These are phyloP conservation scores for Rhododendron ovatum DNA, from an alignment of 148 eudicot genomes.

Conservation along the genomic window DNA sequence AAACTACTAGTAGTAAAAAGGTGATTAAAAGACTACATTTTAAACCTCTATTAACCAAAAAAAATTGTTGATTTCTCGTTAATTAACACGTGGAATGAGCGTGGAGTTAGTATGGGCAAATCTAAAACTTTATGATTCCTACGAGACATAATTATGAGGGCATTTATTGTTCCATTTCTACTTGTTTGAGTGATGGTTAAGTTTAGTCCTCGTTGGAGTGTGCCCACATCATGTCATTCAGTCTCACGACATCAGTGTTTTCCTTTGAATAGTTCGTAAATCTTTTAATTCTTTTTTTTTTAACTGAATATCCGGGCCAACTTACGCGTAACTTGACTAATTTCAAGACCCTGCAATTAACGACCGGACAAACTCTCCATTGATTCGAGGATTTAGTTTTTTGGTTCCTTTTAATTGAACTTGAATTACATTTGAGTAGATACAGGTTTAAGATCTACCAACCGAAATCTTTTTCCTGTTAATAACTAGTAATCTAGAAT, in stretches of 20 bases:
- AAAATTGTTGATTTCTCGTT: not conserved
- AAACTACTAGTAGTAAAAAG: not conserved
- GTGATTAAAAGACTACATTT: not conserved
- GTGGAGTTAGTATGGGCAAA: not conserved
- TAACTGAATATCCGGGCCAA: rapidly evolving
- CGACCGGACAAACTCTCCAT: too few species aligned
- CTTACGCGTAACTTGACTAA: too few species aligned
- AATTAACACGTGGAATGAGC: not conserved
- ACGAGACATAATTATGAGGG: not conserved
- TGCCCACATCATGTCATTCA: not conserved
- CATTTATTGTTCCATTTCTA: not conserved
- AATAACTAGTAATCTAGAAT: too few species aligned
- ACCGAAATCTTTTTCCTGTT: too few species aligned
- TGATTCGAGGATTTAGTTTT: too few species aligned
- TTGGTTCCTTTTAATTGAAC: too few species aligned
- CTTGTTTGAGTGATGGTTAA: not conserved
- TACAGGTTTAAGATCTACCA: too few species aligned
- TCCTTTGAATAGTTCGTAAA: too few species aligned
- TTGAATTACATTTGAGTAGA: too few species aligned
- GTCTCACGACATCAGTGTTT: not conserved
- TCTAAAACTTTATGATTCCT: not conserved
- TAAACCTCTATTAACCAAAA: not conserved
- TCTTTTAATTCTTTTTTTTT: too few species aligned
- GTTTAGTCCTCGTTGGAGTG: not conserved
- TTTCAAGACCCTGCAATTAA: too few species aligned